phyloP scores from a whole-genome alignment of 2,329 filamentous ascomycete genomes.

The Cytospora piceicola region DNA sequence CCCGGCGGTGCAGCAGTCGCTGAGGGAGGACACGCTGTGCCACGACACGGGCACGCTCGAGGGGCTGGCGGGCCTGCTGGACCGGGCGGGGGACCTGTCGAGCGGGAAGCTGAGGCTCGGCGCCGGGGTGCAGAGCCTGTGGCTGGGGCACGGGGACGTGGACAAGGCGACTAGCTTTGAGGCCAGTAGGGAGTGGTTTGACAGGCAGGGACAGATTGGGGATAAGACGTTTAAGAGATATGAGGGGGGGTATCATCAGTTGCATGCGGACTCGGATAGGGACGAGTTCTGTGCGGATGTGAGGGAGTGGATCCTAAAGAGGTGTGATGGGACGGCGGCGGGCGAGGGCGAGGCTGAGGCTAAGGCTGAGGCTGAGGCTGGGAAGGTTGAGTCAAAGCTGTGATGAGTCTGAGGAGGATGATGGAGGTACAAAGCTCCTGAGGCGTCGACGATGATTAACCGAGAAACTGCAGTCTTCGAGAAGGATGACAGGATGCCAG shows the following conservation, averaged over 20 bases:
- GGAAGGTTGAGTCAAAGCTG: conserved; percentile 40
- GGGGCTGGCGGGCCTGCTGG: conserved; percentile 75
- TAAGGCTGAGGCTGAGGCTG: background rate
- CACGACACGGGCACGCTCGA: conserved; percentile 88
- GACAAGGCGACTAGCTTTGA: conserved; percentile 72
- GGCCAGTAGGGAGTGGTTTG: conserved; percentile 67
- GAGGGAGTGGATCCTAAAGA: conserved; percentile 66
- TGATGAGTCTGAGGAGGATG: conserved; percentile 30
- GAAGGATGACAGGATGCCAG: background rate
- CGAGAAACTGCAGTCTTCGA: background rate
- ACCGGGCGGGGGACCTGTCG: conserved; percentile 67
- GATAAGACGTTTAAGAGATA: conserved; percentile 77
- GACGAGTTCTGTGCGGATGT: conserved; percentile 63
- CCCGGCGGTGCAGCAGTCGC: conserved; percentile 60
- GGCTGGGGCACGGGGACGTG: conserved; percentile 75
- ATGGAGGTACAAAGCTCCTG: too few species aligned
- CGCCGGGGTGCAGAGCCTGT: conserved; percentile 64
- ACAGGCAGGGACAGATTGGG: conserved; percentile 56
- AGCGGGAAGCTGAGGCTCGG: conserved; percentile 57
- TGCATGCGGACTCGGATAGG: conserved; percentile 63
- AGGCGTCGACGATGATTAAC: background rate
- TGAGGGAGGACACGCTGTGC: conserved; percentile 69
- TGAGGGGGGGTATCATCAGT: conserved; percentile 77
- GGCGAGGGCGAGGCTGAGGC: background rate
- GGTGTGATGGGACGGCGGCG: conserved; percentile 34